Evolutionary conservation across 2,329 filamentous ascomycete genomes (phyloP), one percentile per base, ranked within the genome.

Genomic region (Trichophyton equinum): DNA sequence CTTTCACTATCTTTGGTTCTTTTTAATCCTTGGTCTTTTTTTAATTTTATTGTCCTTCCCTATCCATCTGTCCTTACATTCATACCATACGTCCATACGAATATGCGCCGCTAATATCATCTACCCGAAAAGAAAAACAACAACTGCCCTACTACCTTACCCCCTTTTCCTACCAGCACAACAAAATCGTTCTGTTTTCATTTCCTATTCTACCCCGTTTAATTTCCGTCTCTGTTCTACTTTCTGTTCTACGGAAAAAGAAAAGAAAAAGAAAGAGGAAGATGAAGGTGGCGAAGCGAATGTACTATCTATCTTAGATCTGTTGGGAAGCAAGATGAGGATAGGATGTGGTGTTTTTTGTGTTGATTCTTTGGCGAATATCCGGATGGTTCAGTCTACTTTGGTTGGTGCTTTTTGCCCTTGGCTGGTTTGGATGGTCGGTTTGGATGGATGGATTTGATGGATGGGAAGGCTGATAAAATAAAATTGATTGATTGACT

Each of bases 271-370:
- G 2, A 30, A 30, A 55, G 25, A 55, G 33, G 25, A 51, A 44
- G 40, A 44, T 7, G 40, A 44, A 9, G 33, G 33, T 38, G 33
- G 33, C 33, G 33, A 44, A 44, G 46, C 20, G 25, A 25, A 51
- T 51, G 46, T 51, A 51, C 46, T 51, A 55, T 55, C 51, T 55
- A 27, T 55, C 33, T 55, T 55, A 55, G 51, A 55, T 30, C n/a
- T 55, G 51, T 36, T 55, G 15, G 51, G 33, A 36, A 18, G 27
- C 33, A 55, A 55, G 51, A 18, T n/a, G 51, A 55, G 27, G 47
- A 20, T 33, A 27, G 47, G 47, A 27, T 8, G 27, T n/a, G 51
- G 51, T 55, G 51, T 27, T 36, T 55, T 53, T 22, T 53, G 22
- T 30, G 25, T 55, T 55, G 1, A 4, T 25, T 51, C 46, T 22